Conservation (phyloP, 2,329 filamentous ascomycete species). For the Cadophora sp. region DNA sequence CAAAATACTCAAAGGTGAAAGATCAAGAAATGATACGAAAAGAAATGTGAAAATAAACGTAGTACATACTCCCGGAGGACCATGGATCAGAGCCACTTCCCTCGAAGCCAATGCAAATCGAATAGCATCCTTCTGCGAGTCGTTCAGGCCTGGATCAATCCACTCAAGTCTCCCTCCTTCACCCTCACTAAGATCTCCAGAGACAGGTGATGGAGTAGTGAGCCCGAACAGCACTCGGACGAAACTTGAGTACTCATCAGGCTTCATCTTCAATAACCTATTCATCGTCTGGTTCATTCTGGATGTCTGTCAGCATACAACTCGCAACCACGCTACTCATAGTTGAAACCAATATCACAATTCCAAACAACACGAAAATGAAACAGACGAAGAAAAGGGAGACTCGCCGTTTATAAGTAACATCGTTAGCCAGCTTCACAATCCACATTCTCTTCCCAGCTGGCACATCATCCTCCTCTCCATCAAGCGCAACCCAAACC, state of each 20-base stretch:
- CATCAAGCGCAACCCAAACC: slow-evolving; percentile 73
- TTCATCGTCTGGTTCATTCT: slow-evolving; percentile 71
- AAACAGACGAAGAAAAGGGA: background rate
- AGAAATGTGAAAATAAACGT: too few species aligned
- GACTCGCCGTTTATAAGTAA: slow-evolving; percentile 59
- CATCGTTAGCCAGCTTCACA: slow-evolving; percentile 72
- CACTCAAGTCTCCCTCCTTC: slow-evolving; percentile 59
- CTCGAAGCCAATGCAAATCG: slow-evolving; percentile 83
- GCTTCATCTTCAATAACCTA: slow-evolving; percentile 62
- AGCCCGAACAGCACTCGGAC: slow-evolving; percentile 68
- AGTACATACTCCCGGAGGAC: slow-evolving; percentile 76
- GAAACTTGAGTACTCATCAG: slow-evolving; percentile 64
- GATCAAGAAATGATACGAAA: background rate
- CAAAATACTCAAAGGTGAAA: background rate
- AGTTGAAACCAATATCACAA: too few species aligned
- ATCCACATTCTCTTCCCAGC: slow-evolving; percentile 60
- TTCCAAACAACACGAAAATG: background rate
- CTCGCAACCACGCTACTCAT: too few species aligned
- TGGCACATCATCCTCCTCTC: slow-evolving; percentile 52
- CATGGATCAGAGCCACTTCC: slow-evolving; percentile 90
- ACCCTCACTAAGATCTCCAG: slow-evolving; percentile 50
- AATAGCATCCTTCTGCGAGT: slow-evolving; percentile 72
- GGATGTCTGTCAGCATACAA: slow-evolving; percentile 9
- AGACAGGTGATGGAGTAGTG: slow-evolving; percentile 56
- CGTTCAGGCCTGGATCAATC: slow-evolving; percentile 67